Conservation (phyloP, 2,329 filamentous ascomycete species). For the Beauveria caledonica region DNA sequence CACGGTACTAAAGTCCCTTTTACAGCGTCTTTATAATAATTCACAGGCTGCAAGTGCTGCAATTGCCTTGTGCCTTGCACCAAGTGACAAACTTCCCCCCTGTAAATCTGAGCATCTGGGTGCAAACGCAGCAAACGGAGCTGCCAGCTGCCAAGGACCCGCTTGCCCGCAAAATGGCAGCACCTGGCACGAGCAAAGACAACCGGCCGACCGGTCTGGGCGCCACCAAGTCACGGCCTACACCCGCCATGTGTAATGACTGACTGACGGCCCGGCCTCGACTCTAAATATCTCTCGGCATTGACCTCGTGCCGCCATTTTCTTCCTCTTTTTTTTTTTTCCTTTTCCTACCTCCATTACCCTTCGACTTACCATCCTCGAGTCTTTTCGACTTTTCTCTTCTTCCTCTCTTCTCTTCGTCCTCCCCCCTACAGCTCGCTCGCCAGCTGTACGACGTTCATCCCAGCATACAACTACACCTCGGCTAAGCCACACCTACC, state of each 20-base stretch:
- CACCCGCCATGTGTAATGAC: constrained; percentile 1
- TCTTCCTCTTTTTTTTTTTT: constrained; percentile 11
- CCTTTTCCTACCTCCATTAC: constrained; percentile 12
- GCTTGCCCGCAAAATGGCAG: constrained; percentile 4
- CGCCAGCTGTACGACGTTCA: neutral
- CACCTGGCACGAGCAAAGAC: constrained; percentile 9
- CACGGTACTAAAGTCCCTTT: neutral
- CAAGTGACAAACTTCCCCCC: neutral
- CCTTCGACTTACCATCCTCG: constrained; percentile 5
- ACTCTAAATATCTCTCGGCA: constrained; percentile 16
- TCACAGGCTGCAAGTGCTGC: neutral
- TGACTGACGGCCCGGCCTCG: constrained; percentile 13
- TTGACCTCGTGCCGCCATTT: constrained; percentile 6
- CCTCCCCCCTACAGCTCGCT: neutral
- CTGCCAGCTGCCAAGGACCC: neutral
- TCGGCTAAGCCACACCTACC: constrained; percentile 9
- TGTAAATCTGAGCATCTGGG: neutral
- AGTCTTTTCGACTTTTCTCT: neutral
- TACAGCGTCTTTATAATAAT: too few species aligned
- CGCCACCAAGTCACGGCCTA: neutral
- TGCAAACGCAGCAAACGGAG: neutral
- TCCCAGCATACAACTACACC: constrained; percentile 1
- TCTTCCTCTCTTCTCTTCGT: neutral
- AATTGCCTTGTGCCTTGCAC: too few species aligned
- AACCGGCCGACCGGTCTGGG: constrained; percentile 6